Evolutionary conservation across 129 eudicot genomes (phyloP).

Genomic region (Flaveria robusta): DNA sequence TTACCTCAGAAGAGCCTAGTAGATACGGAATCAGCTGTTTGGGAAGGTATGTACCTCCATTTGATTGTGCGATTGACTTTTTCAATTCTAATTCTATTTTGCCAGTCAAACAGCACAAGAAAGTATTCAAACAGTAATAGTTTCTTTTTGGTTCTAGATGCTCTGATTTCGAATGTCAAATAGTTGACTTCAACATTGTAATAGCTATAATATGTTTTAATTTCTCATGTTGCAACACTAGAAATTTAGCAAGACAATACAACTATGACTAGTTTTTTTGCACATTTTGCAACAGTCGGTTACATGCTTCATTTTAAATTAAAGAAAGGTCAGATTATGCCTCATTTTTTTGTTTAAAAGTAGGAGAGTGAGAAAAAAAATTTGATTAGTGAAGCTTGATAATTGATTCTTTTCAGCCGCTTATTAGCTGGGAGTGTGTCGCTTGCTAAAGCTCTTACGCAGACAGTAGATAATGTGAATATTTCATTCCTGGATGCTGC

Average conservation of each 20-base stretch:
- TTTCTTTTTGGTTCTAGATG: no score
- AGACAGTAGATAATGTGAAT: conserved; percentile 69
- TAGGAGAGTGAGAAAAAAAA: neutral
- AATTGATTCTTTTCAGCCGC: conserved; percentile 59
- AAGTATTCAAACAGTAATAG: neutral
- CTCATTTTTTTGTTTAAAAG: neutral
- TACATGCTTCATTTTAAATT: neutral
- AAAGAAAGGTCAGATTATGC: neutral
- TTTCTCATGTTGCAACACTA: neutral
- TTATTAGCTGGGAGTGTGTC: conserved; percentile 84
- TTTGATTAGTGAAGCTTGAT: no score
- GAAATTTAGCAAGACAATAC: conserved; percentile 5
- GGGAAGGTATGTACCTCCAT: conserved; percentile 60
- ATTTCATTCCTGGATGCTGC: conserved; percentile 92
- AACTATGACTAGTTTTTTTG: neutral
- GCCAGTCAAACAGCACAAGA: neutral
- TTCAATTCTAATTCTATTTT: neutral
- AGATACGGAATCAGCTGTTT: conserved; percentile 95
- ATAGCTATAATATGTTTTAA: neutral
- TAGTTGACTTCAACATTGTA: neutral
- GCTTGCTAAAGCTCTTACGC: conserved; percentile 63
- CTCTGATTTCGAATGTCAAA: conserved; percentile 10
- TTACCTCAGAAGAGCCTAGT: conserved; percentile 99
- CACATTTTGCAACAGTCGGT: no score
- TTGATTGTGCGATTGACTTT: neutral